phyloP scores from a whole-genome alignment of 179 eudicot genomes.

The Nepenthes alata region DNA sequence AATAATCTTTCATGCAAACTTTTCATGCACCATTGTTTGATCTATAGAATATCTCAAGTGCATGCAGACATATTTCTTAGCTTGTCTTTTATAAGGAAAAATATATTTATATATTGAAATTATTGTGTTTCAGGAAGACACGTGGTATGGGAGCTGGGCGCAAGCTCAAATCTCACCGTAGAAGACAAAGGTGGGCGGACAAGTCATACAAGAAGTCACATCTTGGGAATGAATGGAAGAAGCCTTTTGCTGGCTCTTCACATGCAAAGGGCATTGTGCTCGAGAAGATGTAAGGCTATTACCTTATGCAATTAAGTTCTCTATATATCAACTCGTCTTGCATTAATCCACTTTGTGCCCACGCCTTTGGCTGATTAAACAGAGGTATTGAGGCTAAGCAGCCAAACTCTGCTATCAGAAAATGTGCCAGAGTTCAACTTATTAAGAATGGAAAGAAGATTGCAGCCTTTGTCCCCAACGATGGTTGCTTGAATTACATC shows the following conservation, averaged over 20 bases:
- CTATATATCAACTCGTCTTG: background rate
- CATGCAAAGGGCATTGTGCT: constrained; percentile 62
- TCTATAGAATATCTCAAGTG: no score
- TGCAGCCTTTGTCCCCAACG: constrained; percentile 15
- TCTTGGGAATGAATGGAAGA: constrained; percentile 57
- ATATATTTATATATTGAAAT: no score
- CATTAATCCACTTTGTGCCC: background rate
- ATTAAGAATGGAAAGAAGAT: constrained; percentile 17
- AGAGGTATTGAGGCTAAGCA: constrained; percentile 17
- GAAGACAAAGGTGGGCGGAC: constrained; percentile 55
- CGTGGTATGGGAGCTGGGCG: constrained; percentile 68
- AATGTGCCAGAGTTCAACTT: constrained; percentile 15
- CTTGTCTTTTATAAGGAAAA: no score
- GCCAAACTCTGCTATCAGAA: constrained; percentile 16
- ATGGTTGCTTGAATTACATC: constrained; percentile 17
- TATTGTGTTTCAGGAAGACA: constrained; percentile 26
- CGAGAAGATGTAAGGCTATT: constrained; percentile 37
- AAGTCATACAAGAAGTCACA: constrained; percentile 55
- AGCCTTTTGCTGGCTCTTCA: constrained; percentile 54
- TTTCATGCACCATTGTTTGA: no score
- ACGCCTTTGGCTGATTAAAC: background rate
- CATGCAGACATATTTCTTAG: no score
- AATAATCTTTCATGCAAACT: no score
- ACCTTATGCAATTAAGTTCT: background rate
- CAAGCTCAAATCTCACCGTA: constrained; percentile 54